Evolutionary conservation across 768 basidiomycete genomes (phyloP).

Genomic region (Leccinum rimulosum): DNA sequence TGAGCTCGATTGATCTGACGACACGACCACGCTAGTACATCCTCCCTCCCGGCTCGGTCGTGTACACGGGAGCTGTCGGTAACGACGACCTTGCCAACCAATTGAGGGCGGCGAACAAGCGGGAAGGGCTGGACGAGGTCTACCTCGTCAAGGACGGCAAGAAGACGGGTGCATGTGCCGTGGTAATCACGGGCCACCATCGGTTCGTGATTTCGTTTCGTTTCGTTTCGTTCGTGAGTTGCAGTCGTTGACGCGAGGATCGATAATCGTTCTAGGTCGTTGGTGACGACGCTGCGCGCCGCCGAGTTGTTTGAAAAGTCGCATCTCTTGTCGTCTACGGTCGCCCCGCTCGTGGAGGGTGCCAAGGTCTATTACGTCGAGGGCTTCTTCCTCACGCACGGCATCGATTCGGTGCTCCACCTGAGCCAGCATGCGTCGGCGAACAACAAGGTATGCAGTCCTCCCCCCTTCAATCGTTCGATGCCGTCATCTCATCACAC

Average conservation of each 20-base stretch:
- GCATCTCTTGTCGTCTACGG: conserved; percentile 72
- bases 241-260: background rate
- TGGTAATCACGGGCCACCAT: conserved; percentile 90
- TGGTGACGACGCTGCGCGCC: conserved; percentile 86
- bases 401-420: conserved; percentile 64
- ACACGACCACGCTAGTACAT: conserved; percentile 60
- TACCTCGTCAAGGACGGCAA: conserved; percentile 87
- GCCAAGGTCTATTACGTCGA: conserved; percentile 93
- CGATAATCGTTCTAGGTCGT: conserved; percentile 56
- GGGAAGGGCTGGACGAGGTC: conserved; percentile 83
- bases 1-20: background rate
- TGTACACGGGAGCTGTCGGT: conserved; percentile 93
- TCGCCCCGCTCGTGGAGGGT: conserved; percentile 72
- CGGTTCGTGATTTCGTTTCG: conserved; percentile 48
- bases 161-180: conserved; percentile 95
- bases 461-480: background rate
- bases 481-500: background rate
- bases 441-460: conserved; percentile 60
- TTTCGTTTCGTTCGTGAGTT: background rate
- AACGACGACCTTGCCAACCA: conserved; percentile 90
- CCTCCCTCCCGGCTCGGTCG: conserved; percentile 83
- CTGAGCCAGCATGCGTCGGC: conserved; percentile 76
- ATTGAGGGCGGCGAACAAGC: conserved; percentile 84
- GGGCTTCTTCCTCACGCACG: conserved; percentile 97
- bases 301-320: conserved; percentile 87